Percentiles rank a stretch among this genome's conserved stretches.
Evolutionary conservation across 805 yeast genomes (phyloP).

Genomic region (Kregervanrija pseudodelftensis): DNA sequence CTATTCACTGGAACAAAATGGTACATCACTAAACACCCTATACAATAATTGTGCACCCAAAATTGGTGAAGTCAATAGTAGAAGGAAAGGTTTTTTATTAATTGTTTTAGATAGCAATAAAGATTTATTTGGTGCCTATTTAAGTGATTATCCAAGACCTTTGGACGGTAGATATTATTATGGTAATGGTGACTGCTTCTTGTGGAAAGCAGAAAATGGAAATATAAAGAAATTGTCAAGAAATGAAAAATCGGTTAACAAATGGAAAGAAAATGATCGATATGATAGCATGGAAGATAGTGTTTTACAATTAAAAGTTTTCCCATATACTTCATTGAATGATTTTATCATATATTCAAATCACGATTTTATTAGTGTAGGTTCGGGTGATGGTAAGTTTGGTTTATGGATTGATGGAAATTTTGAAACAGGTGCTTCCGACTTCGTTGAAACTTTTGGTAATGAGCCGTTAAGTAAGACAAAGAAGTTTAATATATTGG

Average conservation of each 20-base stretch:
- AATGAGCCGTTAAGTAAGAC: conserved; percentile 57
- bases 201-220: conserved; percentile 67
- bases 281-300: conserved; percentile 10
- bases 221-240: conserved; percentile 24
- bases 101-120: conserved; percentile 60
- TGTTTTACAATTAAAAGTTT: conserved; percentile 60
- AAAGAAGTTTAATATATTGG: conserved; percentile 65
- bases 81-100: conserved; percentile 60
- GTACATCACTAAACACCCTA: conserved; percentile 76
- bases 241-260: not conserved
- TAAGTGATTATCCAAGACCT: conserved; percentile 67
- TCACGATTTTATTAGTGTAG: conserved; percentile 69
- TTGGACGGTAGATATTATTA: conserved; percentile 68
- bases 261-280: conserved; percentile 2
- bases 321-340: conserved; percentile 81
- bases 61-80: conserved; percentile 26
- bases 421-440: conserved; percentile 69
- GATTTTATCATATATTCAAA: conserved; percentile 83
- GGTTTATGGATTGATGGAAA: conserved; percentile 84
- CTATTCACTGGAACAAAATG: conserved; percentile 88
- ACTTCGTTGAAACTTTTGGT: conserved; percentile 78
- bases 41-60: conserved; percentile 50
- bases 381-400: conserved; percentile 89
- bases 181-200: conserved; percentile 93
- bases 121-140: conserved; percentile 69